Evolutionary conservation across 1,284 basidiomycete genomes (phyloP), one percentile per base, ranked within the genome.

Genomic region (Cryptococcus sp.): DNA sequence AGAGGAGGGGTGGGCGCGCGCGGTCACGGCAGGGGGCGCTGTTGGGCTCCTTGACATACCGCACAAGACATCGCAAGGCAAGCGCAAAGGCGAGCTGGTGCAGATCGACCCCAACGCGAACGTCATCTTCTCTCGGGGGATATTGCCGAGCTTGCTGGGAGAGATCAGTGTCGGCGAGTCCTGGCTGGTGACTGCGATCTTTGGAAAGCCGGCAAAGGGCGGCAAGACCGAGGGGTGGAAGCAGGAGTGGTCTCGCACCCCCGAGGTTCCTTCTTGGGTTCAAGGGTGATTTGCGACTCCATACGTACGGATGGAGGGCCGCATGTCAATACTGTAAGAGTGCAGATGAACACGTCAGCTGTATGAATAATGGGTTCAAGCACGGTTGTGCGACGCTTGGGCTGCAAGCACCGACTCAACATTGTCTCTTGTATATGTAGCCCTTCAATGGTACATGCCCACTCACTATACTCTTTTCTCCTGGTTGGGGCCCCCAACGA

Each of bases 71-170:
- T 59, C 49, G 12, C 52, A 46, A 20, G 57, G 46, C 1, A 46
- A 56, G 3, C 35, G 63, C 13, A 72, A 67, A 47, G 83, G 81
- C 4, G 75, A 73, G 58, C 82, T 83, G n/a, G 71, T 88, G 24
- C 80, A 87, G 46, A 83, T 82, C 21, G 87, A 88, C 70, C 84
- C 87, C 28, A 88, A 88, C 72, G 82, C 86, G 35, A 88, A 87
- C 68, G 71, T 88, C 66, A 83, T 88, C 64, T 84, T 84, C 38
- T 80, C 86, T 4, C 78, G 87, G 23, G 84, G 85, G 35, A 82
- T 87, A 13, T 71, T 88, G 57, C 87, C 87, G 4, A 86, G 84
- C 33, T 78, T 88, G 38, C 59, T 82, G 58, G 83, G 79, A 2
- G 79, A 80, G 39, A 79, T 85, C 55, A 72, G 73, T 28, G 65